Evolutionary conservation across 345 rosid species (phyloP), one percentile per base, ranked within the genome.

Genomic region (Sisymbrium altissimum): DNA sequence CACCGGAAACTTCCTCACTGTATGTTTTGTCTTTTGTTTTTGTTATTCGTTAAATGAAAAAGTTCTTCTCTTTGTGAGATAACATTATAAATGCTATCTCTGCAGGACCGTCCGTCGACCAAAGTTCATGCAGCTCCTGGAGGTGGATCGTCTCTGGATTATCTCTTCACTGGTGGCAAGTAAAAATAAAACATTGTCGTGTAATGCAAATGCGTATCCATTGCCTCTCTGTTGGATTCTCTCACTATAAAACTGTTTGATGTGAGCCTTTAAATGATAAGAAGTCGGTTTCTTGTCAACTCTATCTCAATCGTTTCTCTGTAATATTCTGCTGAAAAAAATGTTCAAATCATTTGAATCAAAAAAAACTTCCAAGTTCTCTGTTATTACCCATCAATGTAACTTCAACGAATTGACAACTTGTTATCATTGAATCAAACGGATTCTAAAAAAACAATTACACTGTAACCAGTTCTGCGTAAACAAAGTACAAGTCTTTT

Each of bases 1-100:
- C 77, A 79, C 88, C 12, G 86, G 96, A 60, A 92, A 92, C 84
- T 90, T 90, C 64, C 80, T 92, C 81, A 92, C 88, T 79, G 94
- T 85, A 86, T 67, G 81, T 30, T 67, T 18, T 30, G 3, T 14
- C 1, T 9, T 55, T 0, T 15, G 2, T 2, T 3, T 36, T 14
- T 13, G 23, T 18, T 3, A 49, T 23, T 39, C 3, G 17, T 1
- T 55, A 0, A 64, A 32, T 23, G 66, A 15, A 12, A 9, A 13
- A n/a, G 19, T 41, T 70, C 9, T 29, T 7, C 29, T 27, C 2
- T 29, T 19, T 11, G 45, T 38, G 19, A 38, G 3, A 64, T 13
- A 9, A 21, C 59, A 30, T 48, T 32, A 65, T 57, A 48, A 23
- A 23, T 69, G 53, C 2, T 33, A 0, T 63, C 33, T 64, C 9